Conservation (phyloP, 1,284 basidiomycete species). For the Erythrobasidium hasegawianum region DNA sequence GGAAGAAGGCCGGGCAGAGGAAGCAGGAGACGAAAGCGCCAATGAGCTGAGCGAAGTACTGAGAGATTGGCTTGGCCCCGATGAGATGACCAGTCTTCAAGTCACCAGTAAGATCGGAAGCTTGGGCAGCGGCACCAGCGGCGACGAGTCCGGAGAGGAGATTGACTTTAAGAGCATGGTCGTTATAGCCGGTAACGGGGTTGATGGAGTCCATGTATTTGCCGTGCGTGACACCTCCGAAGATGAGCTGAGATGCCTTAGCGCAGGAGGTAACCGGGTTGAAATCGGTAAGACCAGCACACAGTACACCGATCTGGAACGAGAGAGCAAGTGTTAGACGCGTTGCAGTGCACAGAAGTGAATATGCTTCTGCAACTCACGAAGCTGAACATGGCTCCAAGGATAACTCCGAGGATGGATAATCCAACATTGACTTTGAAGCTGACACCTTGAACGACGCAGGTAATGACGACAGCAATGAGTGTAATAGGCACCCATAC, state of each 20-base stretch:
- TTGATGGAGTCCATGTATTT: constrained; percentile 58
- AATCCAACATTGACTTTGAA: constrained; percentile 60
- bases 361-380: too few species aligned
- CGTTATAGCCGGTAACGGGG: constrained; percentile 61
- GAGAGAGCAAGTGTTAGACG: too few species aligned
- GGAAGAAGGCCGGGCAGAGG: constrained; percentile 59
- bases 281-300: constrained; percentile 57
- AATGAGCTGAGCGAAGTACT: constrained; percentile 62
- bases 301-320: constrained; percentile 65
- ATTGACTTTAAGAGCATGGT: constrained; percentile 59
- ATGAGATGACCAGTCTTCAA: constrained; percentile 63
- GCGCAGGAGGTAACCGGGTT: constrained; percentile 61
- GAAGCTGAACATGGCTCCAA: constrained; percentile 64
- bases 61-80: constrained; percentile 62
- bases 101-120: constrained; percentile 67
- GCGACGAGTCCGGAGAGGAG: constrained; percentile 60
- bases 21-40: constrained; percentile 61
- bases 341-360: too few species aligned
- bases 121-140: constrained; percentile 60
- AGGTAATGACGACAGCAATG: constrained; percentile 56
- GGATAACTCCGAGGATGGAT: constrained; percentile 52
- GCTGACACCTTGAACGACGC: constrained; percentile 58
- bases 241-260: constrained; percentile 59
- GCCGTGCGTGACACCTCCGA: constrained; percentile 60
- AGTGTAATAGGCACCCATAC: constrained; percentile 60